Percentiles rank a stretch among this genome's conserved stretches.
These are phyloP conservation scores for Tricholomella constricta DNA, from an alignment of 768 basidiomycete species.

Conservation along the genomic window DNA sequence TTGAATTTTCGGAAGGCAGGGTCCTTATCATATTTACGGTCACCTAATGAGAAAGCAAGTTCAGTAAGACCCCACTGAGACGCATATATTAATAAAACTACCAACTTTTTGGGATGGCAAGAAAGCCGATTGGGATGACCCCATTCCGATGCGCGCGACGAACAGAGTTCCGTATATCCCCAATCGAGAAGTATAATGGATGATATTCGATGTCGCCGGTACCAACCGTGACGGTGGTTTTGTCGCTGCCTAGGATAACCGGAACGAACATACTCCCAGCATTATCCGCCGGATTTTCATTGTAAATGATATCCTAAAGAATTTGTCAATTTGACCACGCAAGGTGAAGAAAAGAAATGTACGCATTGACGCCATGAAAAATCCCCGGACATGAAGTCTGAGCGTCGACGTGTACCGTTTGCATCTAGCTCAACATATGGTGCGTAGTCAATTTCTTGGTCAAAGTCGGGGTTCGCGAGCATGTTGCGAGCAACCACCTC, in stretches of 20 bases:
- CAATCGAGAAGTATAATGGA: slow-evolving; percentile 35
- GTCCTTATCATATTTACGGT: neutral
- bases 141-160: slow-evolving; percentile 33
- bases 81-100: too few species aligned
- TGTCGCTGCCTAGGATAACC: slow-evolving; percentile 38
- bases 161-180: slow-evolving; percentile 32
- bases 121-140: slow-evolving; percentile 14
- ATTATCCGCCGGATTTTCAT: slow-evolving; percentile 8
- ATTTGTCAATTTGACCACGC: too few species aligned
- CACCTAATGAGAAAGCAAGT: neutral
- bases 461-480: slow-evolving; percentile 5
- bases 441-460: slow-evolving; percentile 19
- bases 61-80: too few species aligned
- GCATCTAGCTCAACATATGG: slow-evolving; percentile 20
- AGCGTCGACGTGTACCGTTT: slow-evolving; percentile 13
- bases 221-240: slow-evolving; percentile 38
- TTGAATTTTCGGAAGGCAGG: slow-evolving; percentile 18
- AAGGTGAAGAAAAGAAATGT: neutral
- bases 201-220: too few species aligned
- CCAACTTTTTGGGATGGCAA: slow-evolving; percentile 13
- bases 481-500: neutral
- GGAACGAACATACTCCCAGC: too few species aligned
- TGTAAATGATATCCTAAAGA: slow-evolving; percentile 29
- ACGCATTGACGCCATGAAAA: slow-evolving; percentile 24
- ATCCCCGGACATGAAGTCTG: slow-evolving; percentile 25